Evolutionary conservation across 176 grass and related monocot species (phyloP), one percentile per base, ranked within the genome.

Genomic region (Saccharum spontaneum): DNA sequence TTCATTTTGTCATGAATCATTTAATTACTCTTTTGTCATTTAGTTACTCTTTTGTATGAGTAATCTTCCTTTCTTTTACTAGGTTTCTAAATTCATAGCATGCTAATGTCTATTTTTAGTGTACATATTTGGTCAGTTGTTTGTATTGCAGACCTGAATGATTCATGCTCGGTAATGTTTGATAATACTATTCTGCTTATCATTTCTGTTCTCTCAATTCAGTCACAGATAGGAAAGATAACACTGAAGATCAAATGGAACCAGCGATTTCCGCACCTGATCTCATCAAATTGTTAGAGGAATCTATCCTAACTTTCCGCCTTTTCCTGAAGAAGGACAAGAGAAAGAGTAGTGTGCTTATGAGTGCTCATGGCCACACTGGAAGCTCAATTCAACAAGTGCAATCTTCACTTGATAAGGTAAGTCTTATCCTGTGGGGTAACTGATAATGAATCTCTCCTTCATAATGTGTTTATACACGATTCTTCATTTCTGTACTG

Each of bases 261-360:
- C 65, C 83, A 18, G 60, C 89, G 49, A 85, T 94, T 78, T 82
- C 76, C 3, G 91, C 97, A 50, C 28, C 91, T 71, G 90, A 99
- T 63, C 90, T 99, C 22, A 75, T 96, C 40, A 99, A 91, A 83
- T 75, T 91, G 84, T 67, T 99, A 41, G 93, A 96, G 86, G 97
- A 99, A 26, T 99, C 79, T 14, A 96, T 99, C 83, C 73, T 99
- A 71, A 94, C 97, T 75, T 96, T 99, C 65, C 89, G 81, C 44
- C 79, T 94, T 69, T 99, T 99, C 79, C 74, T 99, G 71, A 99
- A 94, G 78, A 92, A 87, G 63, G 97, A 99, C 80, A 99, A 99
- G 88, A 96, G 80, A 88, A 99, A 92, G 86, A 89, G 45, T 23
- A 80, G 88, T 88, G 68, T 61, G 26, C 63, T 89, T 71, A 89